These are phyloP conservation scores for Verticillium isaacii DNA, from an alignment of 2,329 filamentous ascomycete species.

Conservation along the genomic window DNA sequence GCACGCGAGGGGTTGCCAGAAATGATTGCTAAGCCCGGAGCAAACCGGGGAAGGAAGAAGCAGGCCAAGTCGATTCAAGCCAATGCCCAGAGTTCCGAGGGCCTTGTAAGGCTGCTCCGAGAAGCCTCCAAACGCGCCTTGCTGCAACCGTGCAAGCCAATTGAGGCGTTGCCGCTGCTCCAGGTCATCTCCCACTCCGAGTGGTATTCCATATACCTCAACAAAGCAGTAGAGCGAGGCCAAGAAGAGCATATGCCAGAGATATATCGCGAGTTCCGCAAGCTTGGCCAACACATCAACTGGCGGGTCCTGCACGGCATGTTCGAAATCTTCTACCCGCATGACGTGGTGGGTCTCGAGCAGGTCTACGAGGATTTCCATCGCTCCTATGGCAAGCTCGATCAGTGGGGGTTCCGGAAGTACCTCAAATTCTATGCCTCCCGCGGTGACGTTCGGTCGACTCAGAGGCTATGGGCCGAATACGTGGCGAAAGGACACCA, in stretches of 20 bases:
- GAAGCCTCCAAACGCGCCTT: conserved; percentile 26
- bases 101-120: conserved; percentile 17
- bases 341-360: conserved; percentile 36
- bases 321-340: conserved; percentile 35
- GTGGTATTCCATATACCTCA: conserved; percentile 41
- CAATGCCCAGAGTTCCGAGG: background rate
- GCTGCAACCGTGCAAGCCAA: conserved; percentile 25
- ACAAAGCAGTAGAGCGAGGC: conserved; percentile 19
- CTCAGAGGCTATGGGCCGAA: conserved; percentile 40
- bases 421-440: conserved; percentile 44
- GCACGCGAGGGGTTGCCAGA: background rate
- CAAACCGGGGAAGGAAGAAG: background rate
- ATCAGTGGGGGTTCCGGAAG: conserved; percentile 40
- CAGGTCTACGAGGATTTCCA: conserved; percentile 46
- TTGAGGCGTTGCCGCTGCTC: conserved; percentile 32
- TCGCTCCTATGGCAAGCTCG: conserved; percentile 30
- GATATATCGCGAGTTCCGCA: conserved; percentile 42
- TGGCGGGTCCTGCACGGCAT: conserved; percentile 35
- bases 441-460: conserved; percentile 39
- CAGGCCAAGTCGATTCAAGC: conserved; percentile 10
- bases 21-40: background rate
- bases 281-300: conserved; percentile 31
- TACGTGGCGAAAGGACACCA: conserved; percentile 28
- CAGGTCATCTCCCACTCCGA: conserved; percentile 28
- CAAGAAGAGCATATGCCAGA: conserved; percentile 27